Conservation (phyloP, 352 stramenopile species). For the Phytopythium mirpurense region DNA sequence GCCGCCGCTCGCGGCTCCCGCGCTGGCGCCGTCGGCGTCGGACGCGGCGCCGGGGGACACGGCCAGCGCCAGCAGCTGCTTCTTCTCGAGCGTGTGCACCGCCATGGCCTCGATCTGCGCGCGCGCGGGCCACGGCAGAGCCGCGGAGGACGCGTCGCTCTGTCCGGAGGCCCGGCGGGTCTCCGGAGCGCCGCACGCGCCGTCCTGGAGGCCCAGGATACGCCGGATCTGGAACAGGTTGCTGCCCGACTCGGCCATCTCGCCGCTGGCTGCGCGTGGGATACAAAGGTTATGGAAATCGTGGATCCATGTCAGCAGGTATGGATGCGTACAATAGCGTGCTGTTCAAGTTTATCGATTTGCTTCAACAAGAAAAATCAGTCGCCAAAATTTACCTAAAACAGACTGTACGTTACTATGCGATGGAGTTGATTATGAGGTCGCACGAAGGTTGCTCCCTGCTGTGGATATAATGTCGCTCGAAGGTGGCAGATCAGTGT, state of each 20-base stretch:
- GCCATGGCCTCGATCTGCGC: slow-evolving; percentile 53
- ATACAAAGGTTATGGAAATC: not conserved
- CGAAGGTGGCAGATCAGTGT: not conserved
- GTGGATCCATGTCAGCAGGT: not conserved
- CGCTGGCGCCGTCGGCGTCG: slow-evolving; percentile 9
- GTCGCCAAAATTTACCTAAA: not conserved
- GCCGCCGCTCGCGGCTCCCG: not conserved
- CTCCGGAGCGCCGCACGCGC: not conserved
- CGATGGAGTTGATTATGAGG: not conserved
- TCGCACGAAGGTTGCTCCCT: not conserved
- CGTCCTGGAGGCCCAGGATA: slow-evolving; percentile 34
- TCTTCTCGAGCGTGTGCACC: slow-evolving; percentile 63
- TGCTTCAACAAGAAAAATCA: too few relatives aligned
- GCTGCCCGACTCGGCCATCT: slow-evolving; percentile 26
- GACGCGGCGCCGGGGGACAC: slow-evolving; percentile 30
- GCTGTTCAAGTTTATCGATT: not conserved
- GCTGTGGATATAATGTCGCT: not conserved
- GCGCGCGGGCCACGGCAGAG: slow-evolving; percentile 9
- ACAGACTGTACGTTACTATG: not conserved
- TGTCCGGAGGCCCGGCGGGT: not conserved
- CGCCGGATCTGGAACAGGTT: slow-evolving; percentile 75
- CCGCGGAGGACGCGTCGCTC: not conserved
- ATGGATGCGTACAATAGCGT: not conserved
- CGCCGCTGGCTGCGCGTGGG: not conserved
- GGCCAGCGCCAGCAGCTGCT: slow-evolving; percentile 67